Percentiles rank a stretch among this genome's conserved stretches.
phyloP scores from a whole-genome alignment of 176 grass and related monocot species.

The Triticum dicoccoides region DNA sequence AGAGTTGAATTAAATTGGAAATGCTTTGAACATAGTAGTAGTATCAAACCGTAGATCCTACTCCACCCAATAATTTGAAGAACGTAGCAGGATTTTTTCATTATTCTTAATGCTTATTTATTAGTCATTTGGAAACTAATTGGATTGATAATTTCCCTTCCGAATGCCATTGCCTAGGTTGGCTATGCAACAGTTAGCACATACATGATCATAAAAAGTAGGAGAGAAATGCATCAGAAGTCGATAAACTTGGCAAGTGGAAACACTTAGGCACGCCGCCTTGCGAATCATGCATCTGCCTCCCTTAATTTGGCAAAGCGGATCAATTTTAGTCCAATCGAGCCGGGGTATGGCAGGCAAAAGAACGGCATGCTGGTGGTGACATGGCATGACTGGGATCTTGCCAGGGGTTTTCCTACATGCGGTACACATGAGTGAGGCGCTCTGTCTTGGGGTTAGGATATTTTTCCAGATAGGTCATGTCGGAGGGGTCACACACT shows the following conservation, averaged over 20 bases:
- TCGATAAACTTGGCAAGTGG: neutral
- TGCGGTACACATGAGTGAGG: neutral
- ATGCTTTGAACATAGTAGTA: neutral
- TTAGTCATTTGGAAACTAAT: neutral
- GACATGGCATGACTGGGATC: neutral
- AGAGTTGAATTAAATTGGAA: neutral
- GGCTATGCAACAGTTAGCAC: neutral
- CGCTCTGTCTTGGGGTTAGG: neutral
- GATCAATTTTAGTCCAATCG: neutral
- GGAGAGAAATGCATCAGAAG: neutral
- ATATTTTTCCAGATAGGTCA: slow-evolving; percentile 11
- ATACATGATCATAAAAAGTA: neutral
- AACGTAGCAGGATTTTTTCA: neutral
- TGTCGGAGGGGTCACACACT: neutral
- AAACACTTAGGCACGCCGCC: neutral
- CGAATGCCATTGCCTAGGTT: slow-evolving; percentile 5
- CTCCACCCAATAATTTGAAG: neutral
- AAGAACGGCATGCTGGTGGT: neutral
- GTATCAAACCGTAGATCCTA: neutral
- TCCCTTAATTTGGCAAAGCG: neutral
- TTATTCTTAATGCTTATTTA: neutral
- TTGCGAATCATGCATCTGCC: neutral
- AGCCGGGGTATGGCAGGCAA: neutral
- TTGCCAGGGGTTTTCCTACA: neutral
- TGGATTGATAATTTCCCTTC: neutral